Percentiles rank a stretch among this genome's conserved stretches.
Conservation (phyloP, 2,329 filamentous ascomycete species). For the Aspergillus oerlinghausenensis region DNA sequence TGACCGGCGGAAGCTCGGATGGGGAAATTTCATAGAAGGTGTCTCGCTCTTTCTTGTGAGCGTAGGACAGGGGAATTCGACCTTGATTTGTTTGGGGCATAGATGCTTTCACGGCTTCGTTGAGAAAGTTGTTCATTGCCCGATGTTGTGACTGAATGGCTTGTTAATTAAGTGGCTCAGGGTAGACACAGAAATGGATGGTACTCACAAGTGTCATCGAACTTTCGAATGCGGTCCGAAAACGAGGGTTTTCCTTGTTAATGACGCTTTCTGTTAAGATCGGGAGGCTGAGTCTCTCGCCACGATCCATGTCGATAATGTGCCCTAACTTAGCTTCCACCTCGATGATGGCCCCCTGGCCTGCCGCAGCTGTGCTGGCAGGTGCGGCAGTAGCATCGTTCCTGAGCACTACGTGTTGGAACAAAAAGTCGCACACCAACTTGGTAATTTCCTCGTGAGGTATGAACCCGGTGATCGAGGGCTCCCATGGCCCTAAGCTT, state of each 20-base stretch:
- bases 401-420: constrained; percentile 62
- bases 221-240: constrained; percentile 69
- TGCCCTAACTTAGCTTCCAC: constrained; percentile 91
- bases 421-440: constrained; percentile 76
- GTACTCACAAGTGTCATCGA: constrained; percentile 78
- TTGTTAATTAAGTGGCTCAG: background rate
- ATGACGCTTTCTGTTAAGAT: constrained; percentile 69
- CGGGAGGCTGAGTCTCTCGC: constrained; percentile 63
- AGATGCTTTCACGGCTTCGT: constrained; percentile 57
- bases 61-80: constrained; percentile 59
- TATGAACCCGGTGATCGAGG: constrained; percentile 63
- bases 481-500: constrained; percentile 44
- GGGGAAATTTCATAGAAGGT: constrained; percentile 73
- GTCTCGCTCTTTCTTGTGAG: constrained; percentile 77
- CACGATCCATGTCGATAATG: constrained; percentile 68
- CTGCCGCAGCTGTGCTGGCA: constrained; percentile 53
- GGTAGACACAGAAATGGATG: background rate
- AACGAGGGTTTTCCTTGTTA: constrained; percentile 47
- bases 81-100: constrained; percentile 35
- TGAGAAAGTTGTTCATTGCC: constrained; percentile 78
- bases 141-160: constrained; percentile 67
- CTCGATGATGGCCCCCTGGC: constrained; percentile 71
- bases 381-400: constrained; percentile 56
- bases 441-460: constrained; percentile 73
- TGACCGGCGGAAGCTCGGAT: constrained; percentile 58